Base-by-base conservation (phyloP, 805 yeast genomes). In the Cyberlindnera subsufficiens region DNA sequence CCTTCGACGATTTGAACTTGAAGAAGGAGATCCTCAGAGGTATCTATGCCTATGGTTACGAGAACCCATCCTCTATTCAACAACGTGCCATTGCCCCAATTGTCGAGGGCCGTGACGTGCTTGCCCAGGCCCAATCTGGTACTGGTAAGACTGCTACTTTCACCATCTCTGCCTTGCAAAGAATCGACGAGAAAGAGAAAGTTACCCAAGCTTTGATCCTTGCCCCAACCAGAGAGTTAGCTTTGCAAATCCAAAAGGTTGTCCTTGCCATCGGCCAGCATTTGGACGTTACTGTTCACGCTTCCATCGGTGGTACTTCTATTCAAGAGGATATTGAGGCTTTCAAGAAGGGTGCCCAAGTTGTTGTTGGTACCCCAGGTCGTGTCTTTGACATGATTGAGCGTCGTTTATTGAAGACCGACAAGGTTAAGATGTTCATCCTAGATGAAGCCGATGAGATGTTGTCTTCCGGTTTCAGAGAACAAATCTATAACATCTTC, bases 81-180 rank as follows among this genome's bases (percentile, higher is more conserved):
- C 93, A 88, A 67, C 82, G 99, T 70, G 99, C 99, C 53, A 93
- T 91, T 58, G 74, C 84, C 70, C 99, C 96, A 68, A 90, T 93
- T 66, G 82, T 87, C 60, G 85, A 82, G 66, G 96, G 96, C 50
- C 84, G 88, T 68, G 98, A 91, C 70, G 95, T 89, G 46, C 80
- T 91, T 56, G 99, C 98, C 53, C 99, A 91, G 74, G 98, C 99
- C 52, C 99, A 91, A 74, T 88, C 96, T 39, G 99, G 99, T 72
- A 91, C 99, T 44, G 99, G 99, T 72, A 91, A 91, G 75, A 91
- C 99, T 40, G 99, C 98, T 58, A 91, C 99, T 44, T 91, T 91
- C 76, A 79, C 97, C 58, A 88, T 91, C 53, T 83, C 83, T 56
- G 80, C 82, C 59, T 74, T 80, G 60, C 83, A 79, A 67, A 77